Base-by-base conservation (phyloP, 2,329 filamentous ascomycete genomes). In the Neonectria hederae region DNA sequence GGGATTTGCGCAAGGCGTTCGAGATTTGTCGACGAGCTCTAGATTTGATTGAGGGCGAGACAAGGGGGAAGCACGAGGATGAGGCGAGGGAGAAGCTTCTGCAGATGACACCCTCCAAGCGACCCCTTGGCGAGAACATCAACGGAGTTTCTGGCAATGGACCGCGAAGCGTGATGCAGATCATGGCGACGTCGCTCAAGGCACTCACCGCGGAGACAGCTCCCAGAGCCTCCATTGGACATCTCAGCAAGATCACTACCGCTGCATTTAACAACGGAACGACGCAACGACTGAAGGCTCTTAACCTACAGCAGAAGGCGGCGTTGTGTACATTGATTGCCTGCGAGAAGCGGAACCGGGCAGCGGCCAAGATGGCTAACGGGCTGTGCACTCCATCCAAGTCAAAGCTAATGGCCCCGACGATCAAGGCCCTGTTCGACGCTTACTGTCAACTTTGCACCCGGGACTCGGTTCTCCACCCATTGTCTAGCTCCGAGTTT, bases 271-370 rank as follows among this genome's bases (percentile, higher is more conserved):
- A 92, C 76, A 95, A 97, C 72, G 94, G 94, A 38, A 92, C 94
- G 1, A 88, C 86, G 13, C 93, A 97, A 72, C 89, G 96, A 62
- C 87, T 99, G 14, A 91, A 92, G 77, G 89, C 90, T 5, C 87
- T 99, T 61, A 99, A 98, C 76, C 85, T 99, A 2, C 97, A 99
- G 76, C 96, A 99, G 78, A 98, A 97, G 78, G 96, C 95, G 4
- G 94, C 95, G 0, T 85, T 99, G 10, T 99, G 96, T 80, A 89
- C 95, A 0, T 84, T 99, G 14, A 86, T 95, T 42, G 93, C 93
- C 2, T 88, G 96, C n/a, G 94, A 97, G 77, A 92, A 91, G 72
- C 89, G 89, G 67, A 90, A 87, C 69, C 84, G 88, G 53, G 81
- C 81, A 8, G 73, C 63, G 58, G 80, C 83, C 61, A 87, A 81